phyloP scores from a whole-genome alignment of 1,139 yeast genomes.

The Pichia sp. region DNA sequence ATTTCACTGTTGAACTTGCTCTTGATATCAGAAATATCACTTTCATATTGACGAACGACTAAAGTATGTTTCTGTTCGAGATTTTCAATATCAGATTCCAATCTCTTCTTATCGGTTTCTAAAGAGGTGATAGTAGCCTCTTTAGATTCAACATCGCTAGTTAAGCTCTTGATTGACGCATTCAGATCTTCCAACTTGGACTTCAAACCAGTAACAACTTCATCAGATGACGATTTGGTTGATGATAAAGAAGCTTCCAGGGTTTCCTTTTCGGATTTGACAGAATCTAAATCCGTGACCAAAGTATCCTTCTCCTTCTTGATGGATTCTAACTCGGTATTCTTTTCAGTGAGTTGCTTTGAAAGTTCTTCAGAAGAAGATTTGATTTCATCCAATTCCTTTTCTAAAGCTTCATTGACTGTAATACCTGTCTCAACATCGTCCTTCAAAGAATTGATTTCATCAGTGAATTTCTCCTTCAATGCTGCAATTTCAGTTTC shows the following conservation, averaged over 20 bases:
- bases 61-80: conserved; percentile 7
- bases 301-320: not conserved
- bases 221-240: not conserved
- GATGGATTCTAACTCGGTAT: not conserved
- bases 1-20: not conserved
- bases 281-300: not conserved
- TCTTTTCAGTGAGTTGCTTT: not conserved
- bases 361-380: not conserved
- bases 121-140: conserved; percentile 19
- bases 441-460: not conserved
- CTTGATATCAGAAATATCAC: conserved; percentile 5
- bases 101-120: conserved; percentile 7
- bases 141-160: conserved; percentile 24
- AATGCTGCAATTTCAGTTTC: conserved; percentile 3
- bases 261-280: not conserved
- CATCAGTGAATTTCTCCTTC: not conserved
- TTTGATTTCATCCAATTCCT: not conserved
- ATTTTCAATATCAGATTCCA: conserved; percentile 2
- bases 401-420: not conserved
- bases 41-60: conserved; percentile 1
- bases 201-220: not conserved
- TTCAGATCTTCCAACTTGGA: not conserved
- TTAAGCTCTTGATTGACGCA: not conserved
- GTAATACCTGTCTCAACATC: not conserved
- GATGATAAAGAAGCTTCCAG: not conserved